Evolutionary conservation across 1,284 basidiomycete species (phyloP), one percentile per base, ranked within the genome.

Genomic region (Sporisorium exsertum): DNA sequence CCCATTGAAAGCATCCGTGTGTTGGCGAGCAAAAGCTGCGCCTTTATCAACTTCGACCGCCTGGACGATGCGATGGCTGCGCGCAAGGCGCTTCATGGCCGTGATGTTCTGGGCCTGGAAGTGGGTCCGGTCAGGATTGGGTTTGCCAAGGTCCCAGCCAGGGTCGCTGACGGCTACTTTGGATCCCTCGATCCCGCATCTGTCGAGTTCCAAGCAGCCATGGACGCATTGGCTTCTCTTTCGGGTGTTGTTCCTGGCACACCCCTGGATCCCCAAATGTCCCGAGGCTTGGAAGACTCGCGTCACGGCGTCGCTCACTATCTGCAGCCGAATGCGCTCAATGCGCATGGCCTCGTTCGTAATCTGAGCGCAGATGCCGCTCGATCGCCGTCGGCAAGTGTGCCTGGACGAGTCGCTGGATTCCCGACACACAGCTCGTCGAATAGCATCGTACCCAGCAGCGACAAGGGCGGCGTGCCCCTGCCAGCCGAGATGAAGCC

Each of bases 1-100:
- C 93, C 95, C 1, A 96, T 99, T 74, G 97, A 99, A 87, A 96
- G 94, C 55, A 95, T 95, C 13, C 89, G 96, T 58, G 94, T 98
- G 9, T 88, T 99, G 80, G 94, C 94, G 3, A 94, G 97, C 88
- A 99, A 99, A 88, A 95, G 95, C 84, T 97, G 93, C 85, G 95
- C 94, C 50, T 95, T 94, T 87, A 66, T 98, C 88, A 99, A 99
- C 86, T 99, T 97, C 86, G 96, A 99, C 87, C 91, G 94, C 63
- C 89, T 97, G 51, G 97, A 98, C 84, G 95, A 97, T 84, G 97
- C 96, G 45, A 93, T 97, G 63, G 89, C 94, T 29, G 96, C 96
- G 35, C 90, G 95, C 68, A 97, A 97, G 86, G 93, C 95, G 18
- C 88, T 99, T 64, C 96, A 97, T 82, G 94, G 94, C 24, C 91